Evolutionary conservation across 768 basidiomycete species (phyloP), one percentile per base, ranked within the genome.

Genomic region (Serendipita vermifera): DNA sequence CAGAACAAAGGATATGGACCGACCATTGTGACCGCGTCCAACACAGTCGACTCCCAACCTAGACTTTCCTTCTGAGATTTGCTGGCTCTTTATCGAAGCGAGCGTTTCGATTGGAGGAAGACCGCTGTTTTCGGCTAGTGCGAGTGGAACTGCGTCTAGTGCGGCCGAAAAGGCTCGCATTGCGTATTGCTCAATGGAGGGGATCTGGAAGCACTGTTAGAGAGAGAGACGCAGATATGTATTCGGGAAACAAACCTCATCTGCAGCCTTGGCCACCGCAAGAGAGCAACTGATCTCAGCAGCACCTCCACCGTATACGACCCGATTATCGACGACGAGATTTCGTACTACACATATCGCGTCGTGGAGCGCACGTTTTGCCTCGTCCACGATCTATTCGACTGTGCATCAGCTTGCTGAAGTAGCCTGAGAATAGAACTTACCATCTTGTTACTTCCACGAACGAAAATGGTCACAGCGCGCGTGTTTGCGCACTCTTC

Each of bases 361-460:
- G 68, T 99, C 96, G 68, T 99, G 96, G 32, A 99, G 75, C 3
- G 96, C 91, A 29, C 96, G 87, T 68, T 98, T 98, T 57, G 92
- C 94, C 69, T 99, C 96, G 65, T 99, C 96, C 59, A 99, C 91
- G 64, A 99, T 97, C 94, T 99, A 33, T 38, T 17, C 11, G n/a
- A n/a, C n/a, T n/a, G 5, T 33, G 32, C 24, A 31, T 9, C 15
- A 20, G 13, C n/a, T n/a, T n/a, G n/a, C n/a, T n/a, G n/a, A n/a
- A n/a, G n/a, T n/a, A n/a, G 41, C 11, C 9, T 22, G 46, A 38
- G 20, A 14, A 9, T 3, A 15, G n/a, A 56, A 51, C 70, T 5
- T 60, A 91, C 94, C 96, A 99, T 99, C 73, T 99, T 99, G 73
- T 99, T 99, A 65, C 86, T 89, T 20, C 96, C 96, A 33, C 96